Conservation (phyloP, 768 basidiomycete genomes). For the Rhizopogon vinicolor region DNA sequence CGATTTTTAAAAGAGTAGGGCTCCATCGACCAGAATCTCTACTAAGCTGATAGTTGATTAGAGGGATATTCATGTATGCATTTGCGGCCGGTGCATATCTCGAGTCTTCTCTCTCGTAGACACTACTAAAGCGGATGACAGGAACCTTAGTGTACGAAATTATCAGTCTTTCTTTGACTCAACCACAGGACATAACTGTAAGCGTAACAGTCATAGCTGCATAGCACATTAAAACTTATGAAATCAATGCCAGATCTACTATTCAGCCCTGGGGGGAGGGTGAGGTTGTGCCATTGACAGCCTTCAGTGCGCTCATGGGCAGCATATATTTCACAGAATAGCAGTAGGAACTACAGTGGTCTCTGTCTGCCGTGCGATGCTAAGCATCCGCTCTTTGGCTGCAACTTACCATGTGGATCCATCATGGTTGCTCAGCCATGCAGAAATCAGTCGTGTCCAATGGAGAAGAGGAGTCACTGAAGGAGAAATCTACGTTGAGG, state of each 20-base stretch:
- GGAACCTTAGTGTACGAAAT: constrained; percentile 13
- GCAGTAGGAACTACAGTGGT: constrained; percentile 13
- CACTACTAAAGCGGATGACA: not conserved
- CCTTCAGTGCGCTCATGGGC: not conserved
- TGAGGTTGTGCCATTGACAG: not conserved
- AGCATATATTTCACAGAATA: not conserved
- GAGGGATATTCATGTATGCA: constrained; percentile 19
- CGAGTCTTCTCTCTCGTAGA: not conserved
- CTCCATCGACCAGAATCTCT: not conserved
- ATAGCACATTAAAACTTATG: not conserved
- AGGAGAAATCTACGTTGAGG: constrained; percentile 30
- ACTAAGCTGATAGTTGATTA: not conserved
- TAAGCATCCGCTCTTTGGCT: constrained; percentile 40
- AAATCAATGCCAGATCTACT: constrained; percentile 5
- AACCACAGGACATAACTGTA: constrained; percentile 4
- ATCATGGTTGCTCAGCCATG: constrained; percentile 39
- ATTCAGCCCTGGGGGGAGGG: constrained; percentile 4
- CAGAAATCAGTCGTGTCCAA: constrained; percentile 39
- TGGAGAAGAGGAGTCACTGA: constrained; percentile 32
- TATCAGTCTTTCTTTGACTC: constrained; percentile 6
- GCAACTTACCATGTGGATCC: constrained; percentile 36
- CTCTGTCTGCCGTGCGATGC: constrained; percentile 34
- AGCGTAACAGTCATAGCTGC: not conserved
- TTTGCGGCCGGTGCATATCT: constrained; percentile 10
- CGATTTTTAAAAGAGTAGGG: constrained; percentile 16